Base-by-base conservation (phyloP, 2,329 filamentous ascomycete genomes). In the Neopestalotiopsis sp. region DNA sequence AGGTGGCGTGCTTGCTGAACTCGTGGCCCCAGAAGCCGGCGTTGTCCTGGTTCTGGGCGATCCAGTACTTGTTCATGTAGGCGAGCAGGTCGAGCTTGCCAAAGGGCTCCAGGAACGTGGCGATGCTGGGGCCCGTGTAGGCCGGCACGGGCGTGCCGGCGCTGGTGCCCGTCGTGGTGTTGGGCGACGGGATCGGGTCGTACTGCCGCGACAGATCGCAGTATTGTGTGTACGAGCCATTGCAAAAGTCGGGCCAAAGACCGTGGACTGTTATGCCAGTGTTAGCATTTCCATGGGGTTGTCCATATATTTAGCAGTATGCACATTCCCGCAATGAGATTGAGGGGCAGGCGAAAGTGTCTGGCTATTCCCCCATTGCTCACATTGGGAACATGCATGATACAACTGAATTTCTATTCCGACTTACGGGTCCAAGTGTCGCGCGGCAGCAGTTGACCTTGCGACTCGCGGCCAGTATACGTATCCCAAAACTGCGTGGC, bases 31-130 rank as follows among this genome's bases (percentile, higher is more conserved):
- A 92, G 80, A 92, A 88, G 42, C 86, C 83, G 65, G 81, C 77
- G 79, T 89, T 91, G 14, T 85, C 82, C 63, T 85, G 84, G 69
- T 81, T 80, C 72, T 88, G 87, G 62, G 84, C 84, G 72, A 91
- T 84, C 90, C 90, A 92, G 84, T 84, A 85, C 74, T 85, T 89
- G 75, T 89, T 87, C 90, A 92, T 92, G 81, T 85, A 92, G 2
- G 82, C 84, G 2, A 92, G 83, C 2, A 92, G 81, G 74, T 91
- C 89, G 71, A 82, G 83, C 72, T 85, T 86, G 68, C 86, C 88
- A 72, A 90, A 88, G 0, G 84, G 81, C 73, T 83, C 81, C 67
- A 92, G 81, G 80, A 90, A 91, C 12, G 84, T 86, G 70, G 83
- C 84, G 71, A 92, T 88, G 66, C 83, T 81, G 10, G 85, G 81